Conservation (phyloP, 176 grass and related monocot genomes). For the Typha latifolia region DNA sequence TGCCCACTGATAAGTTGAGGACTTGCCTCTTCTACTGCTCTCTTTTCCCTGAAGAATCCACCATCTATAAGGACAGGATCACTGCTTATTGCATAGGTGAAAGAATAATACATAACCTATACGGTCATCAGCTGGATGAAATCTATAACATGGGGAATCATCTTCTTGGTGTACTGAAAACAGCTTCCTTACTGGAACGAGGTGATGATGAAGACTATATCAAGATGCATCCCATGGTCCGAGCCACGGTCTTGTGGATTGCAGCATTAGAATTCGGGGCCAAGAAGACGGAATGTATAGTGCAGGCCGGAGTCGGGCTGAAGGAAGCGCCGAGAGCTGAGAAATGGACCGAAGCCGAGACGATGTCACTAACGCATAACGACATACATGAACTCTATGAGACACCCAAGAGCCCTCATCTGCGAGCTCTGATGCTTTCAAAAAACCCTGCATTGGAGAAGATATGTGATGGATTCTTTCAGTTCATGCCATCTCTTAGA, state of each 20-base stretch:
- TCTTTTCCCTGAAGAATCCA: constrained; percentile 68
- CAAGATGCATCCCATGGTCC: constrained; percentile 84
- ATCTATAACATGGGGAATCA: constrained; percentile 84
- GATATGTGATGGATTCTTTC: constrained; percentile 79
- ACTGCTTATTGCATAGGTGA: constrained; percentile 86
- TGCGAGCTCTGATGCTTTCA: constrained; percentile 62
- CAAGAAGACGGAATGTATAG: constrained; percentile 68
- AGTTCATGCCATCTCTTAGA: constrained; percentile 60
- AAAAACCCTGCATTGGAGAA: constrained; percentile 41
- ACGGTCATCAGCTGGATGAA: constrained; percentile 63
- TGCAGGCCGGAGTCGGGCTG: constrained; percentile 36
- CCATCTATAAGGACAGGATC: constrained; percentile 68
- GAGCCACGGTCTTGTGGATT: constrained; percentile 80
- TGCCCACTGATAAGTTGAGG: constrained; percentile 32
- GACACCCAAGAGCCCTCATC: constrained; percentile 40
- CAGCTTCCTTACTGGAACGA: constrained; percentile 58
- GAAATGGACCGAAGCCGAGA: constrained; percentile 66
- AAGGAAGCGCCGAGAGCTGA: constrained; percentile 67
- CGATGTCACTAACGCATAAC: constrained; percentile 63
- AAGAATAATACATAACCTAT: constrained; percentile 77
- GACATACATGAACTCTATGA: constrained; percentile 60
- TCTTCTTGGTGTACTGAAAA: constrained; percentile 71
- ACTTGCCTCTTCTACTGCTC: constrained; percentile 48
- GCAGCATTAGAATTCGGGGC: constrained; percentile 49
- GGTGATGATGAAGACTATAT: constrained; percentile 57